A percentile compares a stretch with the other conserved stretches of the same genome.
Evolutionary conservation across 345 rosid genomes (phyloP).

Genomic region (Mercurialis annua): DNA sequence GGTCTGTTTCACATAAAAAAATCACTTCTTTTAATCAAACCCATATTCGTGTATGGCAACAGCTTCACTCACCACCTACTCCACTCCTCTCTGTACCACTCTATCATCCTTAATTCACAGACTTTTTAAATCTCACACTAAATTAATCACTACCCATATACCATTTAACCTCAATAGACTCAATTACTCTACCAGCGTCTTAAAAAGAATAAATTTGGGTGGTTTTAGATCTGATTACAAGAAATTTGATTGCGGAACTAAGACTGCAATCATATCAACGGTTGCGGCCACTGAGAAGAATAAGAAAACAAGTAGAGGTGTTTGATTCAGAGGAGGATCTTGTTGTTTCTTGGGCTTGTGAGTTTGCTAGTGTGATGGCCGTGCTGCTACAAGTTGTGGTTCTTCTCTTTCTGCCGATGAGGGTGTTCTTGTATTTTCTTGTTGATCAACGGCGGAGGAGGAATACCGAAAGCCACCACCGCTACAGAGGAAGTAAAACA

Average conservation of each 20-base stretch:
- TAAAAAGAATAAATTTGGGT: not conserved
- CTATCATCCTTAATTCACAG: slow-evolving; percentile 8
- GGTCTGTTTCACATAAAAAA: too few relatives aligned
- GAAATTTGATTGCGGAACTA: slow-evolving; percentile 18
- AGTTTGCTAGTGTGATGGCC: too few relatives aligned
- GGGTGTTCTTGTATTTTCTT: too few relatives aligned
- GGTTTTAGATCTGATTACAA: not conserved
- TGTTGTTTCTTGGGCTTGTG: slow-evolving; percentile 55
- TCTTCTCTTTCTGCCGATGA: too few relatives aligned
- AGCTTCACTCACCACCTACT: slow-evolving; percentile 12
- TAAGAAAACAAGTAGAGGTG: slow-evolving; percentile 48
- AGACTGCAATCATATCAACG: slow-evolving; percentile 15
- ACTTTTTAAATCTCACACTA: not conserved
- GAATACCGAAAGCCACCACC: too few relatives aligned
- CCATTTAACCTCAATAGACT: not conserved
- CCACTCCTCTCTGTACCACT: too few relatives aligned
- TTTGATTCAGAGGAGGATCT: slow-evolving; percentile 58
- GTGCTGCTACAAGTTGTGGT: too few relatives aligned
- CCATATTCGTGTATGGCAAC: slow-evolving; percentile 17
- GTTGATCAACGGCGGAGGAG: too few relatives aligned
- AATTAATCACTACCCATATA: not conserved
- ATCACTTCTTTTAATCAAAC: too few relatives aligned
- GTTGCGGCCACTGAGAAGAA: slow-evolving; percentile 17
- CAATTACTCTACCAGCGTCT: slow-evolving; percentile 2
- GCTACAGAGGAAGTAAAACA: too few relatives aligned